Evolutionary conservation across 2,329 filamentous ascomycete genomes (phyloP), one percentile per base, ranked within the genome.

Genomic region (Beauveria brongniartii): DNA sequence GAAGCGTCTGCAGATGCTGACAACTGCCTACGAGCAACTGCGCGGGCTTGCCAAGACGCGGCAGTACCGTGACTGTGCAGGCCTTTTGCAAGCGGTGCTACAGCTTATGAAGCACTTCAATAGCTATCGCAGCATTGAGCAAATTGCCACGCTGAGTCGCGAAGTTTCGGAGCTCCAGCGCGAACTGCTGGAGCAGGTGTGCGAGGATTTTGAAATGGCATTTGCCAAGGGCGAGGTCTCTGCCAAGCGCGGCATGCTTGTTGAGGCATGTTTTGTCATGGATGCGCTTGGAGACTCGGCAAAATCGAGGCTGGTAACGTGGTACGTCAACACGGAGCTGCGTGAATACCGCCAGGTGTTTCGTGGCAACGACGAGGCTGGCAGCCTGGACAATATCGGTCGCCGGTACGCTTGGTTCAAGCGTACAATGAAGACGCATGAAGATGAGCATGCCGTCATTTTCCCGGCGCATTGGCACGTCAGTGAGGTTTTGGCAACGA

Each of bases 61-160:
- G 61, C 94, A 99, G 73, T 99, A 99, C 73, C 82, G 91, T 65
- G 94, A 99, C 73, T 97, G 94, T 71, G 92, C 93, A 18, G 92
- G 95, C 68, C 80, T 99, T 63, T 80, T 99, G 61, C 91, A 96
- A 77, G 94, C 94, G 10, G 94, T 99, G 37, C 84, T 99, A 62
- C 94, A 99, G 81, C 86, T 99, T 51, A 97, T 97, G 90, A 90
- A 90, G 66, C 92, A 99, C 76, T 99, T 99, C 82, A 96, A 96
- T 77, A 95, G 91, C 74, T 99, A 97, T 73, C 82, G 94, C 62
- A 96, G 92, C 68, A 97, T 99, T 67, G 93, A 97, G 72, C 94
- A 99, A 80, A 97, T 99, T 71, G 94, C 94, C 30, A 90, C 90
- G 0, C 80, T 99, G 64, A 96, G 91, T 71, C 86, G 91, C 56